These are phyloP conservation scores for Aspergillus costaricaensis DNA, from an alignment of 2,329 filamentous ascomycete genomes.

Conservation along the genomic window DNA sequence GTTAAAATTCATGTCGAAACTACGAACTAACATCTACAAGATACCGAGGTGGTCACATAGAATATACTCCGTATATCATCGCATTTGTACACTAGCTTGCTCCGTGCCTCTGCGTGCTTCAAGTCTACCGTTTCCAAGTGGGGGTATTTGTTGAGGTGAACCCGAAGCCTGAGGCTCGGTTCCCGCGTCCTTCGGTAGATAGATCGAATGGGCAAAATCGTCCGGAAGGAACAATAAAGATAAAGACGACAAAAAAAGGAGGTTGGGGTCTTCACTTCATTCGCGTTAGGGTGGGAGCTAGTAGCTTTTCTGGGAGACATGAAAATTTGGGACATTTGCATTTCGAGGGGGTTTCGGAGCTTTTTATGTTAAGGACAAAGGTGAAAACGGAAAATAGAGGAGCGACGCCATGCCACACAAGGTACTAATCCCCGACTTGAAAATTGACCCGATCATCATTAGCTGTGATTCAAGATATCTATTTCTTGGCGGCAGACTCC, in stretches of 20 bases:
- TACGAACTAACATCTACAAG: no score
- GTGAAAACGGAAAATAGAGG: slow-evolving; percentile 34
- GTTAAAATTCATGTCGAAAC: no score
- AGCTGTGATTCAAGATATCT: slow-evolving; percentile 42
- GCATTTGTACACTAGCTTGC: not conserved
- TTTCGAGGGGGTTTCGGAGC: slow-evolving; percentile 40
- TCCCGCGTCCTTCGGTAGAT: not conserved
- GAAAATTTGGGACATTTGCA: slow-evolving; percentile 37
- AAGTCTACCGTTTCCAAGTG: not conserved
- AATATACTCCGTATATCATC: not conserved
- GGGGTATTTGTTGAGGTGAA: not conserved
- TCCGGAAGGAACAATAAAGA: not conserved
- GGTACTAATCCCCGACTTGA: slow-evolving; percentile 37
- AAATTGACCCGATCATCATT: slow-evolving; percentile 45
- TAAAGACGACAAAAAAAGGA: not conserved
- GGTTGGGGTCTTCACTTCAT: not conserved
- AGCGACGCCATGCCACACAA: slow-evolving; percentile 42
- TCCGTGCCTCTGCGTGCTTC: not conserved
- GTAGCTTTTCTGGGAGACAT: slow-evolving; percentile 11
- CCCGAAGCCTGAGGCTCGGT: not conserved
- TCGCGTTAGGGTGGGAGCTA: not conserved
- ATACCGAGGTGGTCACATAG: no score
- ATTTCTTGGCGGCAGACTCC: slow-evolving; percentile 58
- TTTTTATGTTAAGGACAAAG: slow-evolving; percentile 40
- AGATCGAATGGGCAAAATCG: not conserved